Evolutionary conservation across 2,329 filamentous ascomycete genomes (phyloP), one percentile per base, ranked within the genome.

Genomic region (Arthrobotrys sphaeroides): DNA sequence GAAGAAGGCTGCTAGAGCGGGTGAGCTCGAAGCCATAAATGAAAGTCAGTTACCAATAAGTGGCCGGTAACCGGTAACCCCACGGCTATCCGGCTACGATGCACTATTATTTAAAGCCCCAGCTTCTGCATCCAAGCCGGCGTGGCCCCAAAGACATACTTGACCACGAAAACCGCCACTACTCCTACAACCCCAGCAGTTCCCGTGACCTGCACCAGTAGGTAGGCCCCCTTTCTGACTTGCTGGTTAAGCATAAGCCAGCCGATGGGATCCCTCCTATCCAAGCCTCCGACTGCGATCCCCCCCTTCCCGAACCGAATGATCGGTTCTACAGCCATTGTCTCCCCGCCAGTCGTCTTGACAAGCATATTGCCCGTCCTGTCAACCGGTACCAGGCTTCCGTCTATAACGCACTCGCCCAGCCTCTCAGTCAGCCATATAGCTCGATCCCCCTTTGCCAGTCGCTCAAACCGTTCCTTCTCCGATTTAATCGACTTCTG

Each of bases 401-500:
- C 90, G 77, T 91, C 89, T 60, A 87, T 84, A 5, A 90, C 86
- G 77, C 90, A 90, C 79, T 92, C 89, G 18, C 88, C 87, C 1
- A 93, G 83, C 64, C 85, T 84, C 80, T 90, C 87, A 0, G 88
- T 89, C 31, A 92, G 84, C 90, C 91, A 93, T 26, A 89, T 84
- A 2, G 89, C 88, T 36, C 90, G 84, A 80, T 93, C 88, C 20
- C 85, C 86, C 20, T 86, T 85, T 2, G 87, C 86, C 0, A 91
- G 83, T 5, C 86, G 84, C 75, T 91, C 89, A 76, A 90, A 94
- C 78, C 88, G 84, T 26, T 88, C 87, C n/a, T 89, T 87, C 81
- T 95, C 92, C 70, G 90, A 90, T 26, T 89, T 87, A 0, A 95
- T 84, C 79, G 90, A 92, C 67, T 88, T 88, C 81, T 96, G 92